These are phyloP conservation scores for Chaetomium olivaceum DNA, from an alignment of 2,329 filamentous ascomycete species.

Conservation along the genomic window DNA sequence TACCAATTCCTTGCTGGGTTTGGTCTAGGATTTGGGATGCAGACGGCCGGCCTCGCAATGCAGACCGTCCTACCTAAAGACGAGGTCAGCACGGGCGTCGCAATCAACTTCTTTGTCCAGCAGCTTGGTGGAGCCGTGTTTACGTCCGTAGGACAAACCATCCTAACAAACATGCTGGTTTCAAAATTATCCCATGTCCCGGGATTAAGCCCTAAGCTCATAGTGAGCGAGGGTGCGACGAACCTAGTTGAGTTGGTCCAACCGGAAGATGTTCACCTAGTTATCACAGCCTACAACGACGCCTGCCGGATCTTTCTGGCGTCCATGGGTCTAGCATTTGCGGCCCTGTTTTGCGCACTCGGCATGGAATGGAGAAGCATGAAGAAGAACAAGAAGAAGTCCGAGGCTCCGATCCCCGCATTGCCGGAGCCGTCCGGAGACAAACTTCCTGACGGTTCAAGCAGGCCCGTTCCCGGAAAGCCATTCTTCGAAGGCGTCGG, in stretches of 20 bases:
- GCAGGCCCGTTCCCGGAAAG: neutral
- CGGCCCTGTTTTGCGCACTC: slow-evolving; percentile 58
- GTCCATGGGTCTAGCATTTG: slow-evolving; percentile 55
- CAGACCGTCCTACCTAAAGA: slow-evolving; percentile 54
- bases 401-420: neutral
- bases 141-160: slow-evolving; percentile 57
- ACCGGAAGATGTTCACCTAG: slow-evolving; percentile 49
- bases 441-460: neutral
- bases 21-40: slow-evolving; percentile 60
- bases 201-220: slow-evolving; percentile 44
- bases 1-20: slow-evolving; percentile 61
- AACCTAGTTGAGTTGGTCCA: slow-evolving; percentile 58
- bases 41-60: slow-evolving; percentile 57
- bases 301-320: slow-evolving; percentile 65
- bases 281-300: slow-evolving; percentile 65
- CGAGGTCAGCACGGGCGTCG: slow-evolving; percentile 57
- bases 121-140: slow-evolving; percentile 61
- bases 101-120: slow-evolving; percentile 59
- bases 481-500: slow-evolving; percentile 15
- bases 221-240: slow-evolving; percentile 57
- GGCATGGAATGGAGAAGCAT: slow-evolving; percentile 68
- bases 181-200: slow-evolving; percentile 43
- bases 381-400: slow-evolving; percentile 50
- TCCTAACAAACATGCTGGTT: slow-evolving; percentile 51
- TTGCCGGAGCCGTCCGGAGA: neutral